These are phyloP conservation scores for Suillus brevipes DNA, from an alignment of 768 basidiomycete genomes.

Conservation along the genomic window DNA sequence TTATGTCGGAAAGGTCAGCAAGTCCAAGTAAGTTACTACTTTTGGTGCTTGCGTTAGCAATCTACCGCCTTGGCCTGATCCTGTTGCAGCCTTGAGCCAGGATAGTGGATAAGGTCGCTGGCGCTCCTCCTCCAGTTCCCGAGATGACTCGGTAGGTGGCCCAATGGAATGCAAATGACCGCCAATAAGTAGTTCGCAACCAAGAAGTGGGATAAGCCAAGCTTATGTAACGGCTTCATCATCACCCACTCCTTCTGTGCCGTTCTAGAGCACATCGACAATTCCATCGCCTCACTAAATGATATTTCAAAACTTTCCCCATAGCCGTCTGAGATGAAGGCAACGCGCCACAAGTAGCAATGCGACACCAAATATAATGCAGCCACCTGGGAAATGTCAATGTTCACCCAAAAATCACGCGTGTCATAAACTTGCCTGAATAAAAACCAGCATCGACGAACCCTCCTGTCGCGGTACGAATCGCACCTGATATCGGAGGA, in stretches of 20 bases:
- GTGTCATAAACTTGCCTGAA: conserved; percentile 32
- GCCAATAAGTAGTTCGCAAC: too few species aligned
- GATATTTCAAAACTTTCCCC: conserved; percentile 32
- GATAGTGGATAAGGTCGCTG: background rate
- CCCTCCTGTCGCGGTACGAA: conserved; percentile 50
- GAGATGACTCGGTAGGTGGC: background rate
- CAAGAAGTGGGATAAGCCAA: too few species aligned
- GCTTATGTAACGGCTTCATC: too few species aligned
- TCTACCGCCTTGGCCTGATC: background rate
- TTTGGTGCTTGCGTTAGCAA: too few species aligned
- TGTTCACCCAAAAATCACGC: background rate
- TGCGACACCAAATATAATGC: conserved; percentile 41
- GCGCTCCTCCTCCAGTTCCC: background rate
- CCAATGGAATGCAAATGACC: background rate
- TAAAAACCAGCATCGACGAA: conserved; percentile 41
- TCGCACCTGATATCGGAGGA: conserved; percentile 73
- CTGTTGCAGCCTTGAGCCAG: background rate
- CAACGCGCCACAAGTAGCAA: conserved; percentile 42
- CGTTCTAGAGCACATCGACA: background rate
- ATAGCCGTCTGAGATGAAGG: conserved; percentile 39
- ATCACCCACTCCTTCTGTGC: background rate
- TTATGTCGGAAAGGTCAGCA: background rate
- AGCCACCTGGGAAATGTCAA: conserved; percentile 30
- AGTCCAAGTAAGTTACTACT: background rate
- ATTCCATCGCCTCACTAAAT: background rate